Base-by-base conservation (phyloP, 106 monocot species). In the Chionographis japonica region DNA sequence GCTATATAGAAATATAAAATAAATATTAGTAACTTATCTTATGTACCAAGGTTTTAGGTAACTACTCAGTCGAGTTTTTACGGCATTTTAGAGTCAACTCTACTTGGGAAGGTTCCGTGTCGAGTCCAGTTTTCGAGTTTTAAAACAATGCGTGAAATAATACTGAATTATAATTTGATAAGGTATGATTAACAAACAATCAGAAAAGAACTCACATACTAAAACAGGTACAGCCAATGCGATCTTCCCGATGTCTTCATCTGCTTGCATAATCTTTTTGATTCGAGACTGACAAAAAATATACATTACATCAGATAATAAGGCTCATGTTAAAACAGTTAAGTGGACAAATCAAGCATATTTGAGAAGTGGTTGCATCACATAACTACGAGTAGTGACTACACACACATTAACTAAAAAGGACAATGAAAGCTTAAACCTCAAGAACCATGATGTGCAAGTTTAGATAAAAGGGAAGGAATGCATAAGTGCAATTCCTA, bases 191-290 rank as follows among this genome's bases (percentile, higher is more conserved):
- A 19, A 50, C 18, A 57, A 57, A 20, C 18, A 41, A 56, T 58
- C 41, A 61, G 53, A 55, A 37, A 74, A 52, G 50, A 63, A 86
- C 92, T 88, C 43, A 93, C 92, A 93, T 37, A 93, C 88, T 93
- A 93, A 79, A 70, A 93, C 85, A 63, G 92, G 92, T 17, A 92
- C 92, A 46, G 88, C 85, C 64, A 88, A 58, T 58, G 92, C 92
- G 60, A 92, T 92, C 82, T 92, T 92, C 52, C 92, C 92, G 52
- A 92, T 75, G 72, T 88, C 92, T 72, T 92, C 92, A 68, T 92
- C 92, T 14, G 88, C 63, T 83, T 92, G 88, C 92, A 92, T 92
- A 56, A 92, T 88, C 75, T 92, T 92, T 65, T 92, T 92, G 38
- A 92, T 92, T 63, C 92, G 85, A 50, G 88, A 60, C 92, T 88